A percentile compares a stretch with the other conserved stretches of the same genome.
Evolutionary conservation across 345 rosid genomes (phyloP).

Genomic region (Theobroma cacao): DNA sequence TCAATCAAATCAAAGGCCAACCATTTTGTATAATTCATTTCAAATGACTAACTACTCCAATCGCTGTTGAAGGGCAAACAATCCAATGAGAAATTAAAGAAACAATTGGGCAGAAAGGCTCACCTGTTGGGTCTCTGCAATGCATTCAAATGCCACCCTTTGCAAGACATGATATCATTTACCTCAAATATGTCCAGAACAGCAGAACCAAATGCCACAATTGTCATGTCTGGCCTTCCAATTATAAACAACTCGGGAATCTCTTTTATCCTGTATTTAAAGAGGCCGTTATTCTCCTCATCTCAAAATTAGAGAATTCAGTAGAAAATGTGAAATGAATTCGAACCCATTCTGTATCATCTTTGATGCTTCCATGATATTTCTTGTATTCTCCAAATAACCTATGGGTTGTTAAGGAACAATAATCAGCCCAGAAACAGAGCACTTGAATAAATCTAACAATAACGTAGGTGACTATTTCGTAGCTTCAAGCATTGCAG

Average conservation of each 20-base stretch:
- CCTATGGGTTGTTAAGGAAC: constrained; percentile 38
- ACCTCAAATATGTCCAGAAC: constrained; percentile 82
- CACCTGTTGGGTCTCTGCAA: constrained; percentile 94
- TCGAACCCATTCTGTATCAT: constrained; percentile 65
- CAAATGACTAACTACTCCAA: not conserved
- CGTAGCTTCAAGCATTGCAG: constrained; percentile 9
- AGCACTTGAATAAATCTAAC: constrained; percentile 7
- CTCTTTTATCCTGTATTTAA: constrained; percentile 55
- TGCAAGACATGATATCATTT: constrained; percentile 75
- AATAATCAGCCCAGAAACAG: constrained; percentile 18
- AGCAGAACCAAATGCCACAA: constrained; percentile 79
- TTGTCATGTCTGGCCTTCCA: constrained; percentile 92
- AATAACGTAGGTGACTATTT: constrained; percentile 4
- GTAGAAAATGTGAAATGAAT: constrained; percentile 5
- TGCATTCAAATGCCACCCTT: constrained; percentile 97
- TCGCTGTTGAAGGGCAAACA: not conserved
- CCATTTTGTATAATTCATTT: not conserved
- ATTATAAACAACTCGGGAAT: constrained; percentile 67
- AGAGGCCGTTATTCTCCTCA: not conserved
- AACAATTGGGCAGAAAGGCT: not conserved
- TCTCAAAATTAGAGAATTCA: not conserved
- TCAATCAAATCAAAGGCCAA: not conserved
- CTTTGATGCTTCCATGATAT: constrained; percentile 79
- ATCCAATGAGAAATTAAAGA: not conserved
- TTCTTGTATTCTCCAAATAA: constrained; percentile 66